Evolutionary conservation across 352 stramenopile genomes (phyloP), one percentile per base, ranked within the genome.

Genomic region (Blastocystis sp.): DNA sequence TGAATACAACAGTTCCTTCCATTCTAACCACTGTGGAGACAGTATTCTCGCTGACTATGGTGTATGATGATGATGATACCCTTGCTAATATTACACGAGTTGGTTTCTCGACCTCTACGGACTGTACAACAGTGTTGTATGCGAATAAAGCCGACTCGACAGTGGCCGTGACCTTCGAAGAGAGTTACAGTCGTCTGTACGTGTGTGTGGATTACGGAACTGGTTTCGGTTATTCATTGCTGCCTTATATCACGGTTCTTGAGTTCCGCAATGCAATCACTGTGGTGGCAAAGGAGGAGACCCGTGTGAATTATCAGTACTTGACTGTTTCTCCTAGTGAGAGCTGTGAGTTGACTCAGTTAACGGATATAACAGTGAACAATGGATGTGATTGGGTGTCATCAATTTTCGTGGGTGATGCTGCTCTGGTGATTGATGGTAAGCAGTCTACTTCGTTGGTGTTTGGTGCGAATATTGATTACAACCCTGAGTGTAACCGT

Each of bases 231-330:
- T 63, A 65, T 56, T 83, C 71, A 24, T 35, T 51, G 37, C 71
- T 83, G 46, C 46, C 42, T 35, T 65, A 46, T n/a, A 42, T 83
- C 42, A 83, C 71, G 11, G 71, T 83, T 37, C 29, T 83, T 52
- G 71, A 83, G 49, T 83, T 83, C 71, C 46, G 71, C 51, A 83
- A 83, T 42, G 27, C 46, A 54, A 61, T 83, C n/a, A 83, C 71
- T 27, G 54, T 83, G 16, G 29, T 83, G 43, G 71, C 71, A 11
- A 66, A 46, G 1, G 51, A 67, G 71, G 71, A 83, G 0, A 83
- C 71, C 19, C 71, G 71, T 54, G 51, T 83, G 42, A 83, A 83
- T 24, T 83, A 83, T 43, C 71, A 83, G 49, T 83, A 83, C 51
- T 35, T 83, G 29, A 83, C 71, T n/a, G 43, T 49, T 29, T 49